These are phyloP conservation scores for Piromyces finnis DNA, from an alignment of 192 early-diverging fungal species.

Conservation along the genomic window DNA sequence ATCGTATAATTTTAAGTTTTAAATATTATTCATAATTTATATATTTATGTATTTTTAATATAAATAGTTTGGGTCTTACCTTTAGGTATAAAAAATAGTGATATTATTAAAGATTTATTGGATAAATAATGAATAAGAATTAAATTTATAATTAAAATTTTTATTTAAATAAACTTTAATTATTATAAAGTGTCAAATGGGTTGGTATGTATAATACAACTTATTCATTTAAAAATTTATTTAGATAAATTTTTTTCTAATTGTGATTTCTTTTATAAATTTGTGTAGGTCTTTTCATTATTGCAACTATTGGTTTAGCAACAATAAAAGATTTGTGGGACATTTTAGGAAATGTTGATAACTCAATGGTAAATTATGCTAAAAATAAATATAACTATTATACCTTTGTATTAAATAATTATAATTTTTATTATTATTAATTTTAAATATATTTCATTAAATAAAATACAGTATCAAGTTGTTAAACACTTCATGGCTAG, in stretches of 20 bases:
- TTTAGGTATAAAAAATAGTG: slow-evolving; percentile 7
- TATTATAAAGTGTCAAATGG: slow-evolving; percentile 38
- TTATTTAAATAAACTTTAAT: too few relatives aligned
- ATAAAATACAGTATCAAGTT: slow-evolving; percentile 29
- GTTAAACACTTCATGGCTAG: slow-evolving; percentile 21
- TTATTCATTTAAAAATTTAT: not conserved
- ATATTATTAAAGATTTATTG: too few relatives aligned
- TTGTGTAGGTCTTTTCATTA: slow-evolving; percentile 19
- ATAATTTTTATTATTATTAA: too few relatives aligned
- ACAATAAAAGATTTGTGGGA: slow-evolving; percentile 28
- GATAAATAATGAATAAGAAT: too few relatives aligned
- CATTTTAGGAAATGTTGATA: slow-evolving; percentile 12
- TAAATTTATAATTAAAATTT: too few relatives aligned
- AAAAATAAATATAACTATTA: too few relatives aligned
- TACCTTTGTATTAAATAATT: too few relatives aligned
- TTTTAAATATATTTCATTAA: not conserved
- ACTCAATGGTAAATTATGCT: not conserved
- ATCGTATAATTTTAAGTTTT: too few relatives aligned
- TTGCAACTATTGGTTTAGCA: slow-evolving; percentile 22
- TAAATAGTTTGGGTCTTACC: slow-evolving; percentile 18
- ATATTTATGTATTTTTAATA: too few relatives aligned
- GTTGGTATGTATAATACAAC: slow-evolving; percentile 10
- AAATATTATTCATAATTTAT: too few relatives aligned
- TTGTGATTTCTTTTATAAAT: too few relatives aligned
- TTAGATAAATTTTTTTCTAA: not conserved